Base-by-base conservation (phyloP, 495 filamentous ascomycete species). In the Neurospora sp. region DNA sequence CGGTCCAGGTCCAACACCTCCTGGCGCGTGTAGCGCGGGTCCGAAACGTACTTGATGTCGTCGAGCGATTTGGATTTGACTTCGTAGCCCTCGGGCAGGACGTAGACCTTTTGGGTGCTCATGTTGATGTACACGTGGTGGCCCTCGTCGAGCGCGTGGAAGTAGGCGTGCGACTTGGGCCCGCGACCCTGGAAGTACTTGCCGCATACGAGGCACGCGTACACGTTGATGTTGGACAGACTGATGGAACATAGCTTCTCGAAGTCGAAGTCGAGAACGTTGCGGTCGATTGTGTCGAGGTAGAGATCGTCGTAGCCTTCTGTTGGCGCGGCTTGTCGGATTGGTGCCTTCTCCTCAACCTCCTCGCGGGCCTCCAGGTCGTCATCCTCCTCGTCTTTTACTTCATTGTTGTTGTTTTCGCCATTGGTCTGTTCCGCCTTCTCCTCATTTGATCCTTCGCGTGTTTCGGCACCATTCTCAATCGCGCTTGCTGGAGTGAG, bases 101-200 rank as follows among this genome's bases (percentile, higher is more conserved):
- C 95, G 79, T 96, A 99, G 18, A 98, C 94, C 81, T 92, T 96
- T 82, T 97, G 94, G 27, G 92, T 94, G 75, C 92, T 88, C 89
- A 98, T 96, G 80, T 98, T 99, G 86, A 99, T 92, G 82, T 92
- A 98, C 66, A 98, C 95, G 84, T 99, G 96, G 80, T 99, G 96
- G 72, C 90, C 92, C 72, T 93, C 90, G 74, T 99, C 96, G 37
- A 99, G 90, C 72, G 96, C 93, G 84, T 99, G 96, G 80, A 96
- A 97, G 85, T 99, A 99, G 69, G 96, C 96, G 81, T 97, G 91
- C 69, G 94, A 96, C 76, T 97, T 97, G 14, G 92, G 92, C 1
- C 96, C 96, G 76, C 96, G 89, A 23, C 96, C 96, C 80, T 97
- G 94, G 81, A 92, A 99, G 84, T 98, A 99, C 85, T 96, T 97